phyloP scores from a whole-genome alignment of 2,329 filamentous ascomycete genomes.

The Ceratocystis colombiana region DNA sequence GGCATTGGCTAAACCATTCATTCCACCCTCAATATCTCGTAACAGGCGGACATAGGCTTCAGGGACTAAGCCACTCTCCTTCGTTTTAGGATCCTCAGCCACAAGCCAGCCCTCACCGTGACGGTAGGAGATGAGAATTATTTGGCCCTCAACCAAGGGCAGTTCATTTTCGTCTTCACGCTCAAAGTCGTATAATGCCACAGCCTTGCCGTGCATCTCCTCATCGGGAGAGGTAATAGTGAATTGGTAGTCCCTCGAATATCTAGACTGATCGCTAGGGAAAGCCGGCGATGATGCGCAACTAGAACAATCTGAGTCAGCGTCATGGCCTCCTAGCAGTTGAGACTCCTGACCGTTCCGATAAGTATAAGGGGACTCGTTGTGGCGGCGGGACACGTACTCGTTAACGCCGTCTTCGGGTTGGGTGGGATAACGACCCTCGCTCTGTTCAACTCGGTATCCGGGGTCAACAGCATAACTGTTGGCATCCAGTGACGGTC shows the following conservation, averaged over 20 bases:
- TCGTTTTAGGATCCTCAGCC: slow-evolving; percentile 87
- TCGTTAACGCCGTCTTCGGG: slow-evolving; percentile 47
- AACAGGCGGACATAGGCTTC: slow-evolving; percentile 92
- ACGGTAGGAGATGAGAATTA: slow-evolving; percentile 91
- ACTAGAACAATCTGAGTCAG: slow-evolving; percentile 50
- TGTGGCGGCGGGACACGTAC: slow-evolving; percentile 1
- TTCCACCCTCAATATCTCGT: slow-evolving; percentile 83
- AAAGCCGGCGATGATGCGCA: slow-evolving; percentile 49
- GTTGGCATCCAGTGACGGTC: slow-evolving; percentile 40
- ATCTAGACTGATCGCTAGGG: slow-evolving; percentile 62
- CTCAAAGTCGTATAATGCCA: slow-evolving; percentile 89
- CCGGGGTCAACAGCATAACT: slow-evolving; percentile 50
- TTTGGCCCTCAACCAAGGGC: slow-evolving; percentile 82
- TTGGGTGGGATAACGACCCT: slow-evolving; percentile 64
- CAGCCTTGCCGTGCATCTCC: slow-evolving; percentile 93
- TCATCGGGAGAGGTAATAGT: slow-evolving; percentile 92
- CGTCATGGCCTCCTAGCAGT: slow-evolving; percentile 18
- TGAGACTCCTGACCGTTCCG: slow-evolving; percentile 17
- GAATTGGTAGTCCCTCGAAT: slow-evolving; percentile 86
- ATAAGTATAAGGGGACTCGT: not conserved
- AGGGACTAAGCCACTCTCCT: slow-evolving; percentile 86
- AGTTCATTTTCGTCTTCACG: slow-evolving; percentile 95
- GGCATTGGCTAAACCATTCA: slow-evolving; percentile 54
- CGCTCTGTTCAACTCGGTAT: slow-evolving; percentile 62
- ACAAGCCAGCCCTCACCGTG: slow-evolving; percentile 97